phyloP scores from a whole-genome alignment of 1,139 yeast species.

The Diutina rugosa region DNA sequence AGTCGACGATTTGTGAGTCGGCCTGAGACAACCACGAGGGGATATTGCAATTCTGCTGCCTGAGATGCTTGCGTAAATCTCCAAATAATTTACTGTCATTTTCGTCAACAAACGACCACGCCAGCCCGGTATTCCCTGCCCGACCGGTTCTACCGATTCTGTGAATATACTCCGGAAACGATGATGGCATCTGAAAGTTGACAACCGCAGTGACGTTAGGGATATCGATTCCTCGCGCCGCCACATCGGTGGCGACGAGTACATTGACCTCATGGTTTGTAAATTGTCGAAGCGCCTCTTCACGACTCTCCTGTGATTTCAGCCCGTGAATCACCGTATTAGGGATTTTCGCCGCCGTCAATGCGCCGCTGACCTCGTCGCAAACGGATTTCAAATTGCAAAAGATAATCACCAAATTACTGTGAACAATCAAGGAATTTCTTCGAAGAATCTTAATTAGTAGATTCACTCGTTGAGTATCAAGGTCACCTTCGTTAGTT shows the following conservation, averaged over 20 bases:
- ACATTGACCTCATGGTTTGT: constrained; percentile 12
- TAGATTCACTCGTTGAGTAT: constrained; percentile 13
- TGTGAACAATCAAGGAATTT: constrained; percentile 13
- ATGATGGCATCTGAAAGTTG: constrained; percentile 72
- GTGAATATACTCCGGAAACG: constrained; percentile 73
- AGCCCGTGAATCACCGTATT: constrained; percentile 70
- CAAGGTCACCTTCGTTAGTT: constrained; percentile 10
- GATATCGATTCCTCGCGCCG: constrained; percentile 20
- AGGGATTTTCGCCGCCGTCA: constrained; percentile 31
- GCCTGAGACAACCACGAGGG: constrained; percentile 34
- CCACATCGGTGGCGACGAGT: constrained; percentile 27
- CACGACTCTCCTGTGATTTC: constrained; percentile 79
- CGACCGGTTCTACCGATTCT: constrained; percentile 95
- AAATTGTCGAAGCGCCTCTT: constrained; percentile 56
- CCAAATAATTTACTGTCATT: constrained; percentile 41
- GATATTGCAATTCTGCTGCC: constrained; percentile 32
- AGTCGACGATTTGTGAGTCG: neutral
- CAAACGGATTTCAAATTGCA: constrained; percentile 68
- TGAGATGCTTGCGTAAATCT: constrained; percentile 38
- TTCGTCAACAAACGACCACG: constrained; percentile 56
- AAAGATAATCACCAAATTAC: constrained; percentile 48
- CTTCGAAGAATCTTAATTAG: constrained; percentile 13
- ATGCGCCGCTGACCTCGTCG: constrained; percentile 43
- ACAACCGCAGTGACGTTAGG: constrained; percentile 75
- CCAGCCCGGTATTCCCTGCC: constrained; percentile 72